A percentile compares a stretch with the other conserved stretches of the same genome.
Conservation (phyloP, 495 filamentous ascomycete species). For the Hypoxylon trugodes region DNA sequence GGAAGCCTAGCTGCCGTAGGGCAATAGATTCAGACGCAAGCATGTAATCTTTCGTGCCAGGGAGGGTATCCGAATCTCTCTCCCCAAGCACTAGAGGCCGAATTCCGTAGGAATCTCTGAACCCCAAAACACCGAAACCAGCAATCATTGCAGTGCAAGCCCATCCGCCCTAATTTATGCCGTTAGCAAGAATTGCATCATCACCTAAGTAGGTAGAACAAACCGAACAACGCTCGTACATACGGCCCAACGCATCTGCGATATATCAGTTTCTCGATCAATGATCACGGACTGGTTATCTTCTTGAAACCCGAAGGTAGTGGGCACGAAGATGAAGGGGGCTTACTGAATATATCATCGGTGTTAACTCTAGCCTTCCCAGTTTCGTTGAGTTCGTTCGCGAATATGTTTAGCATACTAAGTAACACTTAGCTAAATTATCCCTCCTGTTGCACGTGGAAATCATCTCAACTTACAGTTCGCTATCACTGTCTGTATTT, state of each 20-base stretch:
- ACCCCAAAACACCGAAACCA: constrained; percentile 89
- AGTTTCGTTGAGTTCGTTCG: constrained; percentile 92
- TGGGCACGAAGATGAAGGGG: constrained; percentile 64
- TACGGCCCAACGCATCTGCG: constrained; percentile 13
- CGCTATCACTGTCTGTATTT: constrained; percentile 95
- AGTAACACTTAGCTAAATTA: too few species aligned
- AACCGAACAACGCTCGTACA: constrained; percentile 33
- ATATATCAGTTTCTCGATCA: too few species aligned
- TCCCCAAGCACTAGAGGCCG: constrained; percentile 86
- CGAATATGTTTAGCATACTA: constrained; percentile 97
- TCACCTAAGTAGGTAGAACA: background rate
- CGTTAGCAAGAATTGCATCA: background rate
- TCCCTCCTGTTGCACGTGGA: background rate
- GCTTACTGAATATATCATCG: constrained; percentile 80
- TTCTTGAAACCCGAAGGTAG: too few species aligned
- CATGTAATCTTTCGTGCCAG: constrained; percentile 88
- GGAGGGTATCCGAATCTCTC: constrained; percentile 67
- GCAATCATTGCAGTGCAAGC: constrained; percentile 84
- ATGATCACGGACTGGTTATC: too few species aligned
- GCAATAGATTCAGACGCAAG: constrained; percentile 97
- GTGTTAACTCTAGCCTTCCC: constrained; percentile 94
- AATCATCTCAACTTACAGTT: constrained; percentile 50
- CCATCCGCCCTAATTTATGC: constrained; percentile 17
- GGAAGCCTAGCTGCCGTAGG: constrained; percentile 85
- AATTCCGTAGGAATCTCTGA: constrained; percentile 89